Evolutionary conservation across 2,329 filamentous ascomycete species (phyloP), one percentile per base, ranked within the genome.

Genomic region (Hypoxylon sp.): DNA sequence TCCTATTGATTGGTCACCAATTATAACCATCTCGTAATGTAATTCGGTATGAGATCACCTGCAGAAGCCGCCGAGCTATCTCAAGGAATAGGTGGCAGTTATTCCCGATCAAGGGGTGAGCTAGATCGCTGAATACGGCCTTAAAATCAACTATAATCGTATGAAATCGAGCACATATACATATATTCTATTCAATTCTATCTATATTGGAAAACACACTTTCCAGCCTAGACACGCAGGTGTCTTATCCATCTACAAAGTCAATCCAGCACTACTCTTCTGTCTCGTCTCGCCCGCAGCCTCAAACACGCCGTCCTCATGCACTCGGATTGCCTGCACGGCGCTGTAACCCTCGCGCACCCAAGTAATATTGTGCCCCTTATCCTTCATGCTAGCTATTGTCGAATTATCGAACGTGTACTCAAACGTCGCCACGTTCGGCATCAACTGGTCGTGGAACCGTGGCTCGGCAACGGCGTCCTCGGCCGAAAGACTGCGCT

Each of bases 391-490:
- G 67, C 86, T 91, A 1, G 83, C 86, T 4, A 89, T 87, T 0
- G 90, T 92, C 1, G 73, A 76, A 69, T 91, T 90, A 72, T 92
- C 85, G 72, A 92, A 97, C 0, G 79, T 79, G 33, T 87, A 88
- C 80, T 97, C 94, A 59, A 96, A 90, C 0, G 81, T 82, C 1
- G 90, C 86, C 53, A 81, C 80, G 73, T 94, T 91, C 0, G 94
- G 94, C 59, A 94, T 83, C 9, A 97, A 83, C 80, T 97, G 94
- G 76, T 97, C 93, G 76, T 97, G 94, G 22, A 97, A 81, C 8
- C 94, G 84, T 0, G 92, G 92, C 74, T 86, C 79, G 0, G 83
- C 84, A 13, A 97, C 83, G 0, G 93, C 91, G 55, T 91, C 82
- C 0, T 81, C 79, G 4, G 90, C 84, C 0, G 85, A 87, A 79